Evolutionary conservation across 768 basidiomycete genomes (phyloP).

Genomic region (Rhodotorula kratochvilovae): DNA sequence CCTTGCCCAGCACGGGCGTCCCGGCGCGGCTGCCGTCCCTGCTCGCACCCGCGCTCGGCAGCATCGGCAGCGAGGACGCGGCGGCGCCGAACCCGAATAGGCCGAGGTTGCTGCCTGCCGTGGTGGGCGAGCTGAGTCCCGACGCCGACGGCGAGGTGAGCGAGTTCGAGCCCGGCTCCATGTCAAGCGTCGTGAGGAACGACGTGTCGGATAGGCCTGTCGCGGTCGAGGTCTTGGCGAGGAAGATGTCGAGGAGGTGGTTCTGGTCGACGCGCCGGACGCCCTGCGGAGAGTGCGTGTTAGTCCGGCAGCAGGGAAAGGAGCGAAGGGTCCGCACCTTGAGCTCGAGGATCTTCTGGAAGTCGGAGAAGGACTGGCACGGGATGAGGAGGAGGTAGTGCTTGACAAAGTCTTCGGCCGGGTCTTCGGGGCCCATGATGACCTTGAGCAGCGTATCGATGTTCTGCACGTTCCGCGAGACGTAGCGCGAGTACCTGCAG

Average conservation of each 20-base stretch:
- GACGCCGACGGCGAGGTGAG: constrained; percentile 31
- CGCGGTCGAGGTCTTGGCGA: constrained; percentile 87
- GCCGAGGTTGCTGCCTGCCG: not conserved
- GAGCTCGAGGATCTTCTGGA: constrained; percentile 73
- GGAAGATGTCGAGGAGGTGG: constrained; percentile 80
- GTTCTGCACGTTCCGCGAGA: constrained; percentile 72
- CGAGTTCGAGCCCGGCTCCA: constrained; percentile 63
- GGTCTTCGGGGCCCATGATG: constrained; percentile 91
- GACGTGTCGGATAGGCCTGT: constrained; percentile 81
- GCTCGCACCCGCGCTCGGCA: not conserved
- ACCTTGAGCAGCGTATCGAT: constrained; percentile 92
- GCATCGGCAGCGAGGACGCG: constrained; percentile 9
- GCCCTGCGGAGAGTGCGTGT: constrained; percentile 53
- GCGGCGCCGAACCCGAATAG: constrained; percentile 6
- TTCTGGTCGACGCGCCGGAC: constrained; percentile 81
- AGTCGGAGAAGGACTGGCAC: constrained; percentile 91
- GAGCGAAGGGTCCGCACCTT: constrained; percentile 30
- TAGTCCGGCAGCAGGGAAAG: too few relatives aligned
- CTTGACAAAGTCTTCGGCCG: constrained; percentile 86
- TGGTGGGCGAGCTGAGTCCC: constrained; percentile 42
- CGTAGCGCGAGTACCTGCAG: constrained; percentile 70
- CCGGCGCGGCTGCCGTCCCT: constrained; percentile 18
- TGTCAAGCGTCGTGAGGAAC: constrained; percentile 88
- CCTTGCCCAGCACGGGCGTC: not conserved
- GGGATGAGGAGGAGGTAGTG: constrained; percentile 93